These are phyloP conservation scores for Nakazawaea ambrosiae DNA, from an alignment of 805 yeast genomes.

Conservation along the genomic window DNA sequence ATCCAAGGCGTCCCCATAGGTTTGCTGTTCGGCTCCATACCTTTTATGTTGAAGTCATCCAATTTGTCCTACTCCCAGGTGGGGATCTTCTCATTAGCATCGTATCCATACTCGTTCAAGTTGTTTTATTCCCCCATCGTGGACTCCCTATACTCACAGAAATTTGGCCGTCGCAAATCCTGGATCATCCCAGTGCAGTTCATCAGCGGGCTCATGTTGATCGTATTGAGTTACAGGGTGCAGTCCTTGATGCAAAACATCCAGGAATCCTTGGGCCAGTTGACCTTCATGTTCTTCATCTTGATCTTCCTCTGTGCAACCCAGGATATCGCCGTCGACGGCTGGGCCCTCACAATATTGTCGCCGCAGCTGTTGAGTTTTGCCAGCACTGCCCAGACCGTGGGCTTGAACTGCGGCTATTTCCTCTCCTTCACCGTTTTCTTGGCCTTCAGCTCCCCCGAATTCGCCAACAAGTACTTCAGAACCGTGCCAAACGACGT, in stretches of 20 bases:
- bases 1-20: slow-evolving; percentile 98
- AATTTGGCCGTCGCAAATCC: slow-evolving; percentile 75
- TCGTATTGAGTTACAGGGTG: slow-evolving; percentile 54
- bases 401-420: slow-evolving; percentile 91
- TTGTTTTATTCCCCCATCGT: slow-evolving; percentile 94
- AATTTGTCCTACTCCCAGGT: slow-evolving; percentile 81
- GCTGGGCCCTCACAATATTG: slow-evolving; percentile 93
- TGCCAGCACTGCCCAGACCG: slow-evolving; percentile 96
- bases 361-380: slow-evolving; percentile 73
- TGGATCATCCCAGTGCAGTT: slow-evolving; percentile 95
- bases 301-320: slow-evolving; percentile 90
- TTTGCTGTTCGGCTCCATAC: slow-evolving; percentile 88
- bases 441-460: slow-evolving; percentile 83
- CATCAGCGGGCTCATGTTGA: slow-evolving; percentile 63
- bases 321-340: slow-evolving; percentile 98
- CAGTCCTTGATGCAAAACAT: slow-evolving; percentile 47
- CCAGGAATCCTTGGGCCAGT: slow-evolving; percentile 36
- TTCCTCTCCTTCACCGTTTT: slow-evolving; percentile 88
- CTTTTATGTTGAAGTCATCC: slow-evolving; percentile 74
- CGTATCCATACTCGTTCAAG: slow-evolving; percentile 91
- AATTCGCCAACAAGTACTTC: slow-evolving; percentile 83
- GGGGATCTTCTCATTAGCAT: slow-evolving; percentile 84
- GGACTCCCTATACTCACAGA: slow-evolving; percentile 68
- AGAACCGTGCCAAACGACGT: slow-evolving; percentile 50
- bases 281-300: slow-evolving; percentile 68